phyloP scores from a whole-genome alignment of 352 stramenopile genomes.

The Phytophthora hybrid region DNA sequence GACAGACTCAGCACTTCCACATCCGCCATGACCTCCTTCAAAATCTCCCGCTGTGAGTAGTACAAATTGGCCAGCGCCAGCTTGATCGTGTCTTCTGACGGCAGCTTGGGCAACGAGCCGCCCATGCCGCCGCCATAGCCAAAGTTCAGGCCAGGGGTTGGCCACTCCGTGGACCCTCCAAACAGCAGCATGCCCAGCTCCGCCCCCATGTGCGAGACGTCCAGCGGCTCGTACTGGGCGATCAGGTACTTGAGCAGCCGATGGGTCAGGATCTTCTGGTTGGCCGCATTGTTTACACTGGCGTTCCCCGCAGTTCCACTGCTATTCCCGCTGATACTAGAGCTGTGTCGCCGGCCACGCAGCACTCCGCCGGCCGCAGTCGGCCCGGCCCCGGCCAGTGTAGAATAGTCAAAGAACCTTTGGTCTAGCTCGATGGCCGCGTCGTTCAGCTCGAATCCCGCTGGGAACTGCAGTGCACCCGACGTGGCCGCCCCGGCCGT shows the following conservation, averaged over 20 bases:
- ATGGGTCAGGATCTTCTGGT: constrained; percentile 77
- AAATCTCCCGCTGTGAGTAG: constrained; percentile 82
- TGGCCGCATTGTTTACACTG: constrained; percentile 25
- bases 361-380: constrained; percentile 11
- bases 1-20: constrained; percentile 80
- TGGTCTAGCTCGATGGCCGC: constrained; percentile 59
- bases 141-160: constrained; percentile 32
- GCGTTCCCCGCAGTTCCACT: neutral
- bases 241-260: constrained; percentile 80
- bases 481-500: constrained; percentile 25
- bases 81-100: constrained; percentile 77
- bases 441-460: constrained; percentile 62
- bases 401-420: constrained; percentile 48
- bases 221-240: constrained; percentile 77
- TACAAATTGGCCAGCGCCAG: constrained; percentile 77
- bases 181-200: constrained; percentile 72
- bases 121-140: constrained; percentile 33
- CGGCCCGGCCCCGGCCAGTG: neutral
- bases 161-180: constrained; percentile 47
- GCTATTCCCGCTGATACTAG: constrained; percentile 35
- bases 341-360: constrained; percentile 39
- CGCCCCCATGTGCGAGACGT: constrained; percentile 71
- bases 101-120: constrained; percentile 45
- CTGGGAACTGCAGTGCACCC: constrained; percentile 60
- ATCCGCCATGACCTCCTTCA: constrained; percentile 81